phyloP scores from a whole-genome alignment of 768 basidiomycete species.

The Pleurotus salmoneostramineus region DNA sequence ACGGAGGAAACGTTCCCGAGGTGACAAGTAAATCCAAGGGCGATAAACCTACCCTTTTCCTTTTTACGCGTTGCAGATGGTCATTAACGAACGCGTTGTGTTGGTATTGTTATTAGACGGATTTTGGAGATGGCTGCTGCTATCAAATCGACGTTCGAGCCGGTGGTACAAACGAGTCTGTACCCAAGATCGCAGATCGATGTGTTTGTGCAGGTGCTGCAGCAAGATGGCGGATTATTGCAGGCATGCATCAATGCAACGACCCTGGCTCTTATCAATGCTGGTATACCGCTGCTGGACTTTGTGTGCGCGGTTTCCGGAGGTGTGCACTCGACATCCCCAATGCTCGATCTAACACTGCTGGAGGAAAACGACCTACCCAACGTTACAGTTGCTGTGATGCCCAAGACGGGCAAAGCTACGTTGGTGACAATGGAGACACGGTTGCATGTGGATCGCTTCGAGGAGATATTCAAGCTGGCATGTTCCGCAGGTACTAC shows the following conservation, averaged over 20 bases:
- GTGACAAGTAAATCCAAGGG: constrained; percentile 73
- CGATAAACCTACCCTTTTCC: neutral
- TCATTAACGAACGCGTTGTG: neutral
- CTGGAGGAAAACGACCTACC: constrained; percentile 93
- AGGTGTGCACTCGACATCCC: constrained; percentile 77
- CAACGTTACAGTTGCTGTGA: constrained; percentile 80
- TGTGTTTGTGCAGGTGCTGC: constrained; percentile 87
- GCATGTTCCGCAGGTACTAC: constrained; percentile 75
- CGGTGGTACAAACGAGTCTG: constrained; percentile 84
- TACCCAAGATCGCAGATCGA: constrained; percentile 96
- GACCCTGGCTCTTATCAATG: constrained; percentile 84
- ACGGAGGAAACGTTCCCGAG: constrained; percentile 67
- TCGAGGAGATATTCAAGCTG: constrained; percentile 82
- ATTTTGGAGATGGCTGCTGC: constrained; percentile 82
- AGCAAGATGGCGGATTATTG: constrained; percentile 90
- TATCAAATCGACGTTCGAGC: constrained; percentile 94
- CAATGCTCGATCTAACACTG: constrained; percentile 83
- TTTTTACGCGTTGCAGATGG: neutral
- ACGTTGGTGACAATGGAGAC: constrained; percentile 93
- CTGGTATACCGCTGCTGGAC: constrained; percentile 88
- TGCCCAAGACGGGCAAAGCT: constrained; percentile 84
- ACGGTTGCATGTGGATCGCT: constrained; percentile 86
- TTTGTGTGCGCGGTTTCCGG: constrained; percentile 89
- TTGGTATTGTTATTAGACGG: constrained; percentile 47
- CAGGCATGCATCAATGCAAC: constrained; percentile 94